Base-by-base conservation (phyloP, 495 filamentous ascomycete genomes). In the Aspergillus wentii region DNA sequence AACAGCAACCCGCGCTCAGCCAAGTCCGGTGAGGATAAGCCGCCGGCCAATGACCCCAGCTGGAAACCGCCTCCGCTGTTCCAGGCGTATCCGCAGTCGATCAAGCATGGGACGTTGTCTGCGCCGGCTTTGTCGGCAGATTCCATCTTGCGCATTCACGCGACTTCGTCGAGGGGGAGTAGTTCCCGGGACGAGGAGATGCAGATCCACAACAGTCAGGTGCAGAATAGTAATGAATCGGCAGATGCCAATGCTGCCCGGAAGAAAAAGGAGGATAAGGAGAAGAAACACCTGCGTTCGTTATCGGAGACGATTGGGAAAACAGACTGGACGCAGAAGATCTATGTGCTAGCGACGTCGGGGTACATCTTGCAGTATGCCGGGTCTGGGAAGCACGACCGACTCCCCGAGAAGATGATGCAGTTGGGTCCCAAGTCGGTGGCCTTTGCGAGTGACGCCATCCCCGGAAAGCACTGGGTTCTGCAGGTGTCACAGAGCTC, bases 391-490 rank as follows among this genome's bases (percentile, higher is more conserved):
- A 67, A 79, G 25, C 81, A 80, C 52, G 83, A 95, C 54, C 73
- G 92, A 31, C 51, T 88, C 0, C 92, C 92, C 0, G 92, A 98
- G 62, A 90, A 85, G 62, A 75, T 92, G 49, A 65, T 97, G 48
- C 82, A 85, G 23, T 67, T 98, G 17, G 85, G 84, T 1, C 83
- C 83, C 41, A 78, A 87, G 13, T 95, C 92, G 5, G 88, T 88
- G 9, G 92, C 92, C 14, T 98, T 94, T 66, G 92, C 85, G 1
- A 95, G 82, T 48, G 92, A 98, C 61, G 77, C 84, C 3, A 92
- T 98, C 44, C 88, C 90, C 0, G 92, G 92, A 17, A 83, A 82
- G 43, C 92, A 91, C 47, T 95, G 83, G 79, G 92, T 98, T 2
- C 52, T 98, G 34, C 92, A 96, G 50, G 76, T 97, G 10, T 87